A percentile compares a stretch with the other conserved stretches of the same genome.
phyloP scores from a whole-genome alignment of 2,329 filamentous ascomycete species.

The Epichloe sibirici region DNA sequence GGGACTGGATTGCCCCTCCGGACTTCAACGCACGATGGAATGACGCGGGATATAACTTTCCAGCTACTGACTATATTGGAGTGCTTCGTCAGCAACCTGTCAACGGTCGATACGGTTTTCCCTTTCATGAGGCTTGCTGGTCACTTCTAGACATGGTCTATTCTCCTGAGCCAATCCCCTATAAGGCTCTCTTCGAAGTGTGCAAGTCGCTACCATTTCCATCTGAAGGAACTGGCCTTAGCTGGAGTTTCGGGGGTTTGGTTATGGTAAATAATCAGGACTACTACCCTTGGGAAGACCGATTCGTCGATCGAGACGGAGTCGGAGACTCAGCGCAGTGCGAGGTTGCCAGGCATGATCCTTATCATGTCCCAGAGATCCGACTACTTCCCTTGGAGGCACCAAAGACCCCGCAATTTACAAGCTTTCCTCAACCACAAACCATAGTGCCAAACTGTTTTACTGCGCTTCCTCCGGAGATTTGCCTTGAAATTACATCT shows the following conservation, averaged over 20 bases:
- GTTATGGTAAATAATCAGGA: constrained; percentile 2
- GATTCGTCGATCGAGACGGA: constrained; percentile 3
- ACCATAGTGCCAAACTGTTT: neutral
- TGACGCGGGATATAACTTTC: neutral
- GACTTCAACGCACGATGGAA: constrained; percentile 6
- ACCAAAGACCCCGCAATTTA: neutral
- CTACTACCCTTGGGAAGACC: constrained; percentile 7
- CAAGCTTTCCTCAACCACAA: too few relatives aligned
- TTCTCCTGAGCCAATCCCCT: constrained; percentile 3
- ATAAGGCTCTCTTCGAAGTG: constrained; percentile 5
- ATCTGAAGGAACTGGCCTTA: neutral
- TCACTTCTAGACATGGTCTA: constrained; percentile 6
- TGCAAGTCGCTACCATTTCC: constrained; percentile 7
- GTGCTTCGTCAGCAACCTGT: constrained; percentile 2
- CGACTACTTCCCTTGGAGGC: constrained; percentile 5
- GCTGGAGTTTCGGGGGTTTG: constrained; percentile 6
- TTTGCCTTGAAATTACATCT: constrained; percentile 3
- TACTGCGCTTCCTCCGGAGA: constrained; percentile 4
- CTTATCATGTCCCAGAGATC: constrained; percentile 5
- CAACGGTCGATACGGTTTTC: constrained; percentile 8
- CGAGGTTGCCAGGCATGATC: neutral
- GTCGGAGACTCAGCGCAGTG: neutral
- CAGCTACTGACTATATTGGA: neutral
- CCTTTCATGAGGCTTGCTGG: constrained; percentile 9
- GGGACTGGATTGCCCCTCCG: constrained; percentile 4